Percentiles rank a stretch among this genome's conserved stretches.
phyloP scores from a whole-genome alignment of 208 protist genomes.

The Leishmania amazonensis region DNA sequence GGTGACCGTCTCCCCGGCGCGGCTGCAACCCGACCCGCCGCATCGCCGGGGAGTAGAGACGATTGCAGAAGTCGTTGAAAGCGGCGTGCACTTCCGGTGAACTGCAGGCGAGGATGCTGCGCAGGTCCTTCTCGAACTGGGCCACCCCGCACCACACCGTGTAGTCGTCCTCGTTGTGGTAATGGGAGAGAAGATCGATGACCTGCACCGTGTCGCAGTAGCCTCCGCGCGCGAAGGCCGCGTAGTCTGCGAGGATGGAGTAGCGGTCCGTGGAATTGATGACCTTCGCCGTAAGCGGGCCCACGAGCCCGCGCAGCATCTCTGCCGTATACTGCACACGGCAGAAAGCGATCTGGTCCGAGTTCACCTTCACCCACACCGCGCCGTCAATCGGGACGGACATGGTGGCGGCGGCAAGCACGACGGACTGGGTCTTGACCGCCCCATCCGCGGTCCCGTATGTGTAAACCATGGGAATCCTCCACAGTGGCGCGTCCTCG shows the following conservation, averaged over 20 bases:
- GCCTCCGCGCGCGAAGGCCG: constrained; percentile 70
- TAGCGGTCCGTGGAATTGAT: constrained; percentile 68
- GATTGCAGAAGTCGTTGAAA: constrained; percentile 55
- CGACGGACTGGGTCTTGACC: constrained; percentile 11
- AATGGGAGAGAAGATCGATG: constrained; percentile 45
- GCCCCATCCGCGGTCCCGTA: constrained; percentile 25
- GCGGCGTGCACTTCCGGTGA: constrained; percentile 33
- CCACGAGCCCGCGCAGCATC: constrained; percentile 46
- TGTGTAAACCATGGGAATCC: constrained; percentile 51
- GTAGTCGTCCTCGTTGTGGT: constrained; percentile 32
- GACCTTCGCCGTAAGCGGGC: constrained; percentile 39
- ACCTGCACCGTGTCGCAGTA: constrained; percentile 45
- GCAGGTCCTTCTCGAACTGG: constrained; percentile 53
- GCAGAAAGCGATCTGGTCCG: constrained; percentile 73
- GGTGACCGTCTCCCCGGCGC: constrained; percentile 35
- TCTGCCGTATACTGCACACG: constrained; percentile 68
- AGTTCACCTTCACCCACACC: constrained; percentile 78
- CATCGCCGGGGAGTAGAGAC: constrained; percentile 55
- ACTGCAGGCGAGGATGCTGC: constrained; percentile 37
- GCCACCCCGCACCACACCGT: constrained; percentile 47
- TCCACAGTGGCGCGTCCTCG: constrained; percentile 69
- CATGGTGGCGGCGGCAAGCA: constrained; percentile 27
- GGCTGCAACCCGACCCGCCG: constrained; percentile 32
- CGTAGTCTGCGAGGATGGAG: constrained; percentile 67
- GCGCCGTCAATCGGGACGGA: constrained; percentile 17